These are phyloP conservation scores for Ceratocystis destructans DNA, from an alignment of 2,329 filamentous ascomycete species.

Conservation along the genomic window DNA sequence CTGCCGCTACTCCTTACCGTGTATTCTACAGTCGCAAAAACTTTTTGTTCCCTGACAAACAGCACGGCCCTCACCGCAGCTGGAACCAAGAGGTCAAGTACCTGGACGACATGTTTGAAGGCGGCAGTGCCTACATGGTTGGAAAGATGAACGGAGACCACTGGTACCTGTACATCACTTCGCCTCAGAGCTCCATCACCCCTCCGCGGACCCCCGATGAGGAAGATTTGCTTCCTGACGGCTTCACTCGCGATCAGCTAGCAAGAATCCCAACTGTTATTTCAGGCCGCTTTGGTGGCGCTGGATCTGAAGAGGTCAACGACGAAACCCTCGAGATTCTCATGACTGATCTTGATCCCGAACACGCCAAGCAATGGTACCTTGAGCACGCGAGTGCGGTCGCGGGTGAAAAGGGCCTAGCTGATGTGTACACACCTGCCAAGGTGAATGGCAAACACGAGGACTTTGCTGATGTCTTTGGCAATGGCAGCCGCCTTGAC, in stretches of 20 bases:
- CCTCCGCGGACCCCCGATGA: conserved; percentile 64
- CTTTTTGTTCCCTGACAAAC: conserved; percentile 88
- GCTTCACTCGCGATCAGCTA: conserved; percentile 28
- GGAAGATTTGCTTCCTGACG: conserved; percentile 15
- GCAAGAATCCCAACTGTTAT: conserved; percentile 44
- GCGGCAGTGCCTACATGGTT: conserved; percentile 97
- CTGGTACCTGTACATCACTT: conserved; percentile 96
- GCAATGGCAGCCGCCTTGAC: conserved; percentile 49
- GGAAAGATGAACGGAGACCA: conserved; percentile 99
- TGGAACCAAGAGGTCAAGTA: conserved; percentile 94
- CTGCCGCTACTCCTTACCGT: conserved; percentile 77
- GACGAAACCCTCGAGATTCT: conserved; percentile 67
- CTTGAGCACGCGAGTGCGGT: conserved; percentile 67
- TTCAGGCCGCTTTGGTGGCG: conserved; percentile 27
- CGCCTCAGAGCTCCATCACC: conserved; percentile 64
- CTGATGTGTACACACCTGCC: conserved; percentile 30
- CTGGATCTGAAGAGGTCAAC: conserved; percentile 35
- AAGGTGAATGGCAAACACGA: conserved; percentile 31
- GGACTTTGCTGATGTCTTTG: conserved; percentile 65
- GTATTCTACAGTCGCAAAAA: conserved; percentile 99
- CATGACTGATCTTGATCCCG: conserved; percentile 57
- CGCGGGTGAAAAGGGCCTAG: conserved; percentile 65
- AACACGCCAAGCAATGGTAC: conserved; percentile 59
- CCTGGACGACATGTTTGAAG: conserved; percentile 79
- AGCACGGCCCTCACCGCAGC: conserved; percentile 87